These are phyloP conservation scores for Suhomyces pyralidae DNA, from an alignment of 805 yeast genomes.

Conservation along the genomic window DNA sequence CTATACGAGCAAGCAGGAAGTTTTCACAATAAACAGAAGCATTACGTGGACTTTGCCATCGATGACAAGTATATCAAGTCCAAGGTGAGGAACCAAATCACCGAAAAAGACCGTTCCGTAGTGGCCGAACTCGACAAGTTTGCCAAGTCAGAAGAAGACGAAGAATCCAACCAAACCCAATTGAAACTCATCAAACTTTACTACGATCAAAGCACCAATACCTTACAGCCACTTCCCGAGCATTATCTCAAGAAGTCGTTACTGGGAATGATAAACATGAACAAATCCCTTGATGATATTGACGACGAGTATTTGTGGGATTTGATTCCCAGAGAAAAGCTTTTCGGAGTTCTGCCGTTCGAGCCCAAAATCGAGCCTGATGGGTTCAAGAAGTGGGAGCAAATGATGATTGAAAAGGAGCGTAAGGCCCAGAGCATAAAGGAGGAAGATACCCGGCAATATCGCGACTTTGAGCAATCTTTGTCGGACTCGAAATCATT, in stretches of 20 bases:
- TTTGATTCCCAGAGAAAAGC: constrained; percentile 31
- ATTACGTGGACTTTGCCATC: constrained; percentile 21
- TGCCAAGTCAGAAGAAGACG: constrained; percentile 19
- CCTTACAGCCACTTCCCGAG: constrained; percentile 27
- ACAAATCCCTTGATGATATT: constrained; percentile 32
- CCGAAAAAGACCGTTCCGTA: constrained; percentile 23
- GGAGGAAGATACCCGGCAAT: constrained; percentile 21
- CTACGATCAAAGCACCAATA: constrained; percentile 26
- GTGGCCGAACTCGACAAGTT: constrained; percentile 25
- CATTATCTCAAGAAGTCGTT: constrained; percentile 38
- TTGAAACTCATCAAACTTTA: constrained; percentile 23
- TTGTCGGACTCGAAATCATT: constrained; percentile 24
- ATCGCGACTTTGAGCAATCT: constrained; percentile 16
- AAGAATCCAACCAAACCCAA: constrained; percentile 21
- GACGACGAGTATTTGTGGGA: constrained; percentile 42
- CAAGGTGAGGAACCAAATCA: constrained; percentile 16
- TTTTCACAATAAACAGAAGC: neutral
- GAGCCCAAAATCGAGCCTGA: constrained; percentile 19
- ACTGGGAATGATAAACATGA: constrained; percentile 38
- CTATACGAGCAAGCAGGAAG: neutral
- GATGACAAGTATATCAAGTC: constrained; percentile 25
- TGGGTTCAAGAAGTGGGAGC: constrained; percentile 38
- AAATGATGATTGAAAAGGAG: constrained; percentile 20
- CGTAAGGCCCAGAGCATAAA: constrained; percentile 16
- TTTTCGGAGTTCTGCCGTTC: constrained; percentile 36